Base-by-base conservation (phyloP, 2,329 filamentous ascomycete genomes). In the Myriangium duriaei region DNA sequence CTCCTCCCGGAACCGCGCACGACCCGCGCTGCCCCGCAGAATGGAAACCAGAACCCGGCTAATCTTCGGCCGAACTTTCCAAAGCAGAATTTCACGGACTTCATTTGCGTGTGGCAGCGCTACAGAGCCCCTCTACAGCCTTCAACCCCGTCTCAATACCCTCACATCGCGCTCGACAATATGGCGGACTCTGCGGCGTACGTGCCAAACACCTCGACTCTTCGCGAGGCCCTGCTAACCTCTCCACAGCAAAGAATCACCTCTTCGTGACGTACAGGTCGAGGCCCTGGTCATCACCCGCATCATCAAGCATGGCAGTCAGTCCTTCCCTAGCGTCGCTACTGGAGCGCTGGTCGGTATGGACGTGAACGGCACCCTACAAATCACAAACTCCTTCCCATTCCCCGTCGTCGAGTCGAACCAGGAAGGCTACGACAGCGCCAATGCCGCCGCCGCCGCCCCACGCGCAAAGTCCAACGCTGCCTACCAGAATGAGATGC, bases 381-480 rank as follows among this genome's bases (percentile, higher is more conserved):
- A 96, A 66, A 70, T 96, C 65, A 96, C 91, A 51, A 96, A 96
- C 71, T 75, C 76, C 48, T 98, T 96, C 66, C 81, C 86, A 30
- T 95, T 95, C 69, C 91, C 91, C 39, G 78, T 82, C 39, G 53
- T 47, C 11, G 86, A 94, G 49, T 64, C 72, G 46, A 80, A 84
- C 52, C 70, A 68, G 43, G 61, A 68, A 42, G 81, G 87, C 67
- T 65, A 64, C 46, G 62, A 71, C 43, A 71, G 80, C 40, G 80
- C 81, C 36, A 76, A 79, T 53, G 67, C 82, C 32, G 86, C 91
- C 13, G 82, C 86, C 18, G 82, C 85, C 11, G 91, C 91, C 32
- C 91, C 91, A 48, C 80, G 91, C 50, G 81, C 87, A 48, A 96
- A 96, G 70, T 74, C 81, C 54, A 95, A 93, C 62, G 71, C 79